Conservation (phyloP, 2,329 filamentous ascomycete genomes). For the Ciborinia camelliae region DNA sequence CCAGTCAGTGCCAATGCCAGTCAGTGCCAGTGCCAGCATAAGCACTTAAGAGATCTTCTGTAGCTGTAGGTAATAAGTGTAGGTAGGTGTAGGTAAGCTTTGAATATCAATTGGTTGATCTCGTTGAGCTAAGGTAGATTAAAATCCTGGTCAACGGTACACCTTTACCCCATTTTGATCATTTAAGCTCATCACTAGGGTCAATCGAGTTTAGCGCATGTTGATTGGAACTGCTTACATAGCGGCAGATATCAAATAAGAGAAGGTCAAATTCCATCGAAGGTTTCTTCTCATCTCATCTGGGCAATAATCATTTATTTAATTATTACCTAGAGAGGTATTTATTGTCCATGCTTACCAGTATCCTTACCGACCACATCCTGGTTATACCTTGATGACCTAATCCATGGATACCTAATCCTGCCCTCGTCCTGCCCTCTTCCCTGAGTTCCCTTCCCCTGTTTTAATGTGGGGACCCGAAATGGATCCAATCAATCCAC, state of each 20-base stretch:
- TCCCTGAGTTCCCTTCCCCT: not conserved
- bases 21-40: no score
- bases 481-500: not conserved
- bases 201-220: not conserved
- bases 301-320: no score
- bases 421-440: not conserved
- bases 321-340: no score
- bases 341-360: not conserved
- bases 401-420: not conserved
- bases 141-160: not conserved
- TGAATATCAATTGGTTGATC: not conserved
- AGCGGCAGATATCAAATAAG: not conserved
- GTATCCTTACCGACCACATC: not conserved
- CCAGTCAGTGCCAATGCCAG: no score
- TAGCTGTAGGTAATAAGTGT: no score
- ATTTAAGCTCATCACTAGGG: conserved; percentile 15
- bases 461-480: not conserved
- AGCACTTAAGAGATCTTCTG: no score
- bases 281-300: no score
- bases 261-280: not conserved
- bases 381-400: not conserved
- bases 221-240: not conserved
- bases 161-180: not conserved
- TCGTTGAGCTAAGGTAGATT: not conserved
- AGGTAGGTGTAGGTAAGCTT: no score